Base-by-base conservation (phyloP, 2,329 filamentous ascomycete species). In the Emmonsiellopsis sp. region DNA sequence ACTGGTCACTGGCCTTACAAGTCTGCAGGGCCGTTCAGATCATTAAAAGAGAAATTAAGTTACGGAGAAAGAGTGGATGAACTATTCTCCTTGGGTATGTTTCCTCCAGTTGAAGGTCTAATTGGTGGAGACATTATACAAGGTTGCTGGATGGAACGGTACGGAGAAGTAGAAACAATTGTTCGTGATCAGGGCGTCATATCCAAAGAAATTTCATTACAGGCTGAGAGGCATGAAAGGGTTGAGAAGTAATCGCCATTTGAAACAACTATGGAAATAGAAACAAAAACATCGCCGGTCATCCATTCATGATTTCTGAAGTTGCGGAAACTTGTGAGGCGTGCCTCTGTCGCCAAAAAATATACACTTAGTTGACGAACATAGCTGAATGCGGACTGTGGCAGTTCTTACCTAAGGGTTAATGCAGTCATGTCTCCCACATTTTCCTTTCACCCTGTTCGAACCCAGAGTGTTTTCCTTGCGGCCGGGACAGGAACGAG, bases 1-100 rank as follows among this genome's bases (percentile, higher is more conserved):
- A 56, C 56, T 50, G 56, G 51, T 20, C 51, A 55, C 37, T 55
- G 43, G 53, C 48, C 53, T 2, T 55, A 55, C 43, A 51, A 31
- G 43, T 52, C 42, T 49, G 7, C 50, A 43, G 49, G 43, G 9
- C 48, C 53, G 30, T 55, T 55, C 43, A 38, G 10, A 44, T 52
- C 53, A 35, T 11, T 37, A 43, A 13, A 55, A 35, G 49, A 52
- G 43, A 51, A 32, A 48, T 47, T 46, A 48, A 51, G 8, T 32
- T 54, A 55, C 20, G 42, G 30, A 52, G 49, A 55, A 42, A 51
- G 9, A 44, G 53, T 55, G 20, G 48, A 55, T 44, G 43, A 52
- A 30, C 53, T 55, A 16, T 55, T 55, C 44, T 47, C 48, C 42
- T 49, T 49, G 35, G 15, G 37, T 48, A 49, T 11, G 43, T 55